These are phyloP conservation scores for Chaetoscypha palmicola DNA, from an alignment of 2,329 filamentous ascomycete species.

Conservation along the genomic window DNA sequence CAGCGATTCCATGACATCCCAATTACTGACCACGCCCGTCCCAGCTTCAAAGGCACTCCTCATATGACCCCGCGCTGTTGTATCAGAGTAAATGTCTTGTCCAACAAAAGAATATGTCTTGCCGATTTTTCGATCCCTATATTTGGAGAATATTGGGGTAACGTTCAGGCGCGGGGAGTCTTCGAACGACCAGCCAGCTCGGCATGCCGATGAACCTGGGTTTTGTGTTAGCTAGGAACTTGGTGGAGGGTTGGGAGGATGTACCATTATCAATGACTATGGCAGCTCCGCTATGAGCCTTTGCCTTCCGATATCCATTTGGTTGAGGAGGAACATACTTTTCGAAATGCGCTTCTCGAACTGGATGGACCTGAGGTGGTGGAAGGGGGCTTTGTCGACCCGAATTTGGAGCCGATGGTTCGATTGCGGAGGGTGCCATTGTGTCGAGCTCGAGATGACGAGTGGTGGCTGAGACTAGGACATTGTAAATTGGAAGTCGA, in stretches of 20 bases:
- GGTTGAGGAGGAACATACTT: constrained; percentile 45
- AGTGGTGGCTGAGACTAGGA: constrained; percentile 35
- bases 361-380: constrained; percentile 50
- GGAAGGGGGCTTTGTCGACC: constrained; percentile 41
- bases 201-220: constrained; percentile 76
- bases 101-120: constrained; percentile 91
- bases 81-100: constrained; percentile 88
- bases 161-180: constrained; percentile 69
- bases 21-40: constrained; percentile 88
- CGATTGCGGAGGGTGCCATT: constrained; percentile 31
- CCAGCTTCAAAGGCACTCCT: constrained; percentile 87
- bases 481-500: constrained; percentile 45
- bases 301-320: constrained; percentile 60
- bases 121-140: constrained; percentile 86
- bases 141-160: constrained; percentile 88
- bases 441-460: no score
- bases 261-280: constrained; percentile 98
- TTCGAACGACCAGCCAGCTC: constrained; percentile 96
- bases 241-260: not conserved
- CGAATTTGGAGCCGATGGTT: constrained; percentile 30
- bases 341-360: constrained; percentile 56
- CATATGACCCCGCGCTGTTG: constrained; percentile 83
- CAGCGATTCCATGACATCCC: constrained; percentile 94
- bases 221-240: constrained; percentile 16
- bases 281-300: constrained; percentile 53